These are phyloP conservation scores for Evernia prunastri DNA, from an alignment of 495 filamentous ascomycete species.

Conservation along the genomic window DNA sequence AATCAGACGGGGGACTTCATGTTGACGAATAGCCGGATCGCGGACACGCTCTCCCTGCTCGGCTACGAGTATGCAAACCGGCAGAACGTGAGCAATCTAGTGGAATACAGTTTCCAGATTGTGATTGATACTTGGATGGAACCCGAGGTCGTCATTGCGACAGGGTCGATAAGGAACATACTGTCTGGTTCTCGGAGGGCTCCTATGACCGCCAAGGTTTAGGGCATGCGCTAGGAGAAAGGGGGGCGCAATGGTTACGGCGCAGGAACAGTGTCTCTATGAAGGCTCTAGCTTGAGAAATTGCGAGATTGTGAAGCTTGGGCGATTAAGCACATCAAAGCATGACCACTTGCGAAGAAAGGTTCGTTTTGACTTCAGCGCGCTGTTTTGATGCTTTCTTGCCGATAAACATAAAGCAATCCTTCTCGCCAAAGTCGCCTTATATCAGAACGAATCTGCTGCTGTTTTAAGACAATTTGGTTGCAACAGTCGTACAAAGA, in stretches of 20 bases:
- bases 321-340: background rate
- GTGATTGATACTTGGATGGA: slow-evolving; percentile 1
- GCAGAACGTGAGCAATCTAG: background rate
- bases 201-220: background rate
- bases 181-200: too few species aligned
- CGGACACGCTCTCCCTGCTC: slow-evolving; percentile 1
- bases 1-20: background rate
- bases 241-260: background rate
- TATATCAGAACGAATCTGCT: background rate
- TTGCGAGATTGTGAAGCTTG: background rate
- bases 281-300: background rate
- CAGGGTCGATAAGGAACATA: background rate
- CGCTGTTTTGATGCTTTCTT: background rate
- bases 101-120: background rate
- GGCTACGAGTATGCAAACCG: background rate
- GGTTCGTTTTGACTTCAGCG: background rate
- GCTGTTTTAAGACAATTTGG: background rate
- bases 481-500: background rate
- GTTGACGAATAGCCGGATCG: background rate
- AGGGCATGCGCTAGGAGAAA: background rate
- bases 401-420: background rate
- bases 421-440: background rate
- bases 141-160: background rate
- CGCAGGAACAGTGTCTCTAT: background rate
- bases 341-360: background rate